phyloP scores from a whole-genome alignment of 1,284 basidiomycete genomes.

The Apiotrichum porosum region DNA sequence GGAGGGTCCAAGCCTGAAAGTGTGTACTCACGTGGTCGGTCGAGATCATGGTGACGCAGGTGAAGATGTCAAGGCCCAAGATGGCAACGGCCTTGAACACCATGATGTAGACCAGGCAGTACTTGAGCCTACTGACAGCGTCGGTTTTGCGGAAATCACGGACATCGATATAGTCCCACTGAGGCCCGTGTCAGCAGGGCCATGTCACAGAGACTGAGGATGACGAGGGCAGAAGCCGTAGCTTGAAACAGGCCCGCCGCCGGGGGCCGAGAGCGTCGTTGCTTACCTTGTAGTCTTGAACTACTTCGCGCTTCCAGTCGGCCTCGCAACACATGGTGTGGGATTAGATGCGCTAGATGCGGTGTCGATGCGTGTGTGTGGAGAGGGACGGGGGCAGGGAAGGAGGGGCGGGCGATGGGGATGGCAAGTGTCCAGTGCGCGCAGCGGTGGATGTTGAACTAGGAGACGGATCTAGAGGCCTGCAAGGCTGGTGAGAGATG shows the following conservation, averaged over 20 bases:
- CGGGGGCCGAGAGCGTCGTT: not conserved
- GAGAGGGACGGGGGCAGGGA: not conserved
- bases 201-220: conserved; percentile 7
- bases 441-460: no score
- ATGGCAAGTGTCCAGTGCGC: not conserved
- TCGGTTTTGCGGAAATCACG: conserved; percentile 85
- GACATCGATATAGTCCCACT: conserved; percentile 94
- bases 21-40: conserved; percentile 56
- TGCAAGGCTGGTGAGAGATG: not conserved
- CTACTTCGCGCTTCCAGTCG: conserved; percentile 91
- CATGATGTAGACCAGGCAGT: conserved; percentile 83
- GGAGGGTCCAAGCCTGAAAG: no score
- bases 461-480: no score
- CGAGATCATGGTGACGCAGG: conserved; percentile 92
- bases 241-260: no score
- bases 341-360: no score
- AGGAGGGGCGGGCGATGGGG: not conserved
- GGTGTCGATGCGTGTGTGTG: no score
- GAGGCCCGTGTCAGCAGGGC: conserved; percentile 14
- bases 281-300: conserved; percentile 91
- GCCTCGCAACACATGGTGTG: conserved; percentile 51
- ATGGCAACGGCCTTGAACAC: conserved; percentile 93
- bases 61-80: conserved; percentile 96
- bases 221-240: not conserved
- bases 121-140: conserved; percentile 82